Base-by-base conservation (phyloP, 768 basidiomycete genomes). In the Clitopilus hobsonii region DNA sequence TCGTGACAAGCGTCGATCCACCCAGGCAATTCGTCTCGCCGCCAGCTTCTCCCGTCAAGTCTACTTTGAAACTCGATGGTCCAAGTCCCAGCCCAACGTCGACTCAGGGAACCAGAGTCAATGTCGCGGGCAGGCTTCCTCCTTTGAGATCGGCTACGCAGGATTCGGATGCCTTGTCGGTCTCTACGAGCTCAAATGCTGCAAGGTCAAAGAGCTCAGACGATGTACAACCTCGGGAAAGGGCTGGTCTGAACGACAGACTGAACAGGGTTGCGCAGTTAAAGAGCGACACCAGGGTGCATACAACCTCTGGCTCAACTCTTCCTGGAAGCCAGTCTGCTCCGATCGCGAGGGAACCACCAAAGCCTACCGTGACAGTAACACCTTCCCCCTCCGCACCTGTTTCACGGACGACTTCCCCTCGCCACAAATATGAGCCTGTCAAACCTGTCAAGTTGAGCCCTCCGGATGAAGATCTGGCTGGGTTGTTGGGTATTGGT, bases 381-480 rank as follows among this genome's bases (percentile, higher is more conserved):
- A n/a, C 30, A 23, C 23, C 30, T 6, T 36, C 51, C 18, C n/a
- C 51, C 16, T 52, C 51, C 10, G 41, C 30, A 32, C 51, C 22
- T 27, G 53, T 24, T 32, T 41, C 23, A 30, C 47, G 20, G 26
- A 18, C 26, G 47, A 51, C 32, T 28, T 26, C 38, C n/a, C 53
- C 28, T 32, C 41, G 32, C 23, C 38, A n/a, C 24, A 41, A 47
- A 14, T 29, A 18, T 24, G 41, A 28, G 14, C 27, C 28, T 38
- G n/a, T 28, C 5, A 32, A 27, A 28, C 47, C 47, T 13, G 54
- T 10, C 24, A 63, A 65, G 26, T 63, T 62, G 27, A 72, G 70
- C 48, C 69, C 72, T 5, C 69, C 72, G 13, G 76, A 76, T 47
- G 69, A 72, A 18, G 77, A 76, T 57, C 65, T 81, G 3, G 73